Base-by-base conservation (phyloP, 768 basidiomycete genomes). In the Serendipita indica region DNA sequence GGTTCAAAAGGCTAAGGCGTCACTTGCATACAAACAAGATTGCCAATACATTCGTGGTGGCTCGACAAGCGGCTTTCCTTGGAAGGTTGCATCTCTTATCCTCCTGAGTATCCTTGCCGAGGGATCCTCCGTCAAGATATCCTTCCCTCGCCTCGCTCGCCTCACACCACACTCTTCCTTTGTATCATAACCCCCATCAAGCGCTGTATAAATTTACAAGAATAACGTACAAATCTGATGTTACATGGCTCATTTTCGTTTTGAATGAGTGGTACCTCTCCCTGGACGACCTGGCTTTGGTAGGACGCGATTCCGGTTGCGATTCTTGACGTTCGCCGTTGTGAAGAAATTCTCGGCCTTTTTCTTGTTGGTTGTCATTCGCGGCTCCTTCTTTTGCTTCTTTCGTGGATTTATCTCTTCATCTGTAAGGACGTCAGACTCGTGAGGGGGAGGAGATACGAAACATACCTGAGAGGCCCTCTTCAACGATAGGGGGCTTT, bases 321-420 rank as follows among this genome's bases (percentile, higher is more conserved):
- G 57, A 71, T 89, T 90, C 75, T 91, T 91, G 62, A 91, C 87
- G 62, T 91, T 91, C 3, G 85, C 79, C 37, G 68, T 77, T 2
- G 83, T 79, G 73, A 89, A 96, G 73, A 91, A 97, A 73, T 98
- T 97, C 59, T 77, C 75, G 7, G 88, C 80, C 72, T 88, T 91
- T 74, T 82, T 84, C 75, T 99, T 99, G 76, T 83, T 90, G 1
- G 96, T 98, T 65, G 80, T 94, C 89, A 94, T 87, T 16, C 94
- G 86, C 27, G 77, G 69, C 63, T 78, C 85, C 69, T 89, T 89
- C 67, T 69, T 73, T 54, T 68, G 70, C 14, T 67, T 58, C 32
- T 64, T 54, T 14, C 57, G 43, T 12, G 63, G 61, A 13, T 74
- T 72, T 1, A 69, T 64, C 0, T 61, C 62, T 25, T 60, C 63